phyloP scores from a whole-genome alignment of 2,329 filamentous ascomycete genomes.

The Apiospora arundinis region DNA sequence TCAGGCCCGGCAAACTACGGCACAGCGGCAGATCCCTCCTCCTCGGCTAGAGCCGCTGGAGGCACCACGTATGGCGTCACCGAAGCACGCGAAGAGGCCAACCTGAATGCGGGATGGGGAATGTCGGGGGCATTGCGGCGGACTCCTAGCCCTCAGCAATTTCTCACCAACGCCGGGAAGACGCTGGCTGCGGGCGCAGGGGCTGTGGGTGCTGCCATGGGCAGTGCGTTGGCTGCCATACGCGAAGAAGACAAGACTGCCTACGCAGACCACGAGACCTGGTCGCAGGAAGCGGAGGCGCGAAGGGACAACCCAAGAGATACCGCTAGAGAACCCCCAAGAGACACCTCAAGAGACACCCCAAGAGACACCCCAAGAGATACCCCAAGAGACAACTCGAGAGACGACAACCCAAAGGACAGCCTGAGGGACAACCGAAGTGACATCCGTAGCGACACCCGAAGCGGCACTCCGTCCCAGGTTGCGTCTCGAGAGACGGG shows the following conservation, averaged over 20 bases:
- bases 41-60: constrained; percentile 45
- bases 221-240: constrained; percentile 82
- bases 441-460: constrained; percentile 23
- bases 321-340: constrained; percentile 28
- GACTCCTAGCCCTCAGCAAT: constrained; percentile 86
- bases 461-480: neutral
- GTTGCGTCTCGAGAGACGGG: constrained; percentile 21
- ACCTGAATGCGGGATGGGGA: constrained; percentile 71
- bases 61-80: constrained; percentile 51
- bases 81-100: constrained; percentile 41
- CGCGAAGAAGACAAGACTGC: constrained; percentile 82
- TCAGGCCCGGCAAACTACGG: constrained; percentile 43
- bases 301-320: constrained; percentile 54
- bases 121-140: constrained; percentile 82
- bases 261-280: constrained; percentile 85
- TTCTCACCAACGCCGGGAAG: constrained; percentile 83
- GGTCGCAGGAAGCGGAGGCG: constrained; percentile 87
- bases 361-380: constrained; percentile 30
- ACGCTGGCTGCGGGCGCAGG: constrained; percentile 82
- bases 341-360: constrained; percentile 27
- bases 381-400: neutral
- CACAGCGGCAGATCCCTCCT: constrained; percentile 44
- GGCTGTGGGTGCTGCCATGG: constrained; percentile 81
- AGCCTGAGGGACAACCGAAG: constrained; percentile 28
- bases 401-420: constrained; percentile 42